Conservation (phyloP, 2,329 filamentous ascomycete species). For the Colletotrichum ledebouriae region DNA sequence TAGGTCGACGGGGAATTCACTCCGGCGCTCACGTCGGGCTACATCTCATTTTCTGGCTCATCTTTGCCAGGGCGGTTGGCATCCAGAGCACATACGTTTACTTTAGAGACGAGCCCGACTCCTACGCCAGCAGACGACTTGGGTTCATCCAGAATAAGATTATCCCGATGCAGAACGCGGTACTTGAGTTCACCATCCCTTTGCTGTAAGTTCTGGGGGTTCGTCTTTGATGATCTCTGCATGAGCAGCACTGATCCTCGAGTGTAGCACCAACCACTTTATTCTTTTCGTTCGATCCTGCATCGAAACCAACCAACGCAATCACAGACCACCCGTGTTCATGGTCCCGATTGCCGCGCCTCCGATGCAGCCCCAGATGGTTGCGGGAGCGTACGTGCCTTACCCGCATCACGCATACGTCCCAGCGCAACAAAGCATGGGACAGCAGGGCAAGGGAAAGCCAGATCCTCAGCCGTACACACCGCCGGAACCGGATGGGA, state of each 20-base stretch:
- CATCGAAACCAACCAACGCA: no score
- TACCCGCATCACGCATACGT: slow-evolving; percentile 4
- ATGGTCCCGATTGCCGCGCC: no score
- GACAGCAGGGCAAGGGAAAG: neutral
- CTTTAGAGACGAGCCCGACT: slow-evolving; percentile 26
- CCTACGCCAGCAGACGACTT: neutral
- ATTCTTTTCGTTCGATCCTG: slow-evolving; percentile 51
- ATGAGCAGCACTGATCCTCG: neutral
- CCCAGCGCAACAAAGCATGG: slow-evolving; percentile 1
- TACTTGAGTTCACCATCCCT: slow-evolving; percentile 44
- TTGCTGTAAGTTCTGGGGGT: slow-evolving; percentile 27
- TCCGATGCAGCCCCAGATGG: neutral
- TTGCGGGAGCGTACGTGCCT: slow-evolving; percentile 16
- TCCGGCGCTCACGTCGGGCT: slow-evolving; percentile 59
- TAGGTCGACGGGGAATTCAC: slow-evolving; percentile 54
- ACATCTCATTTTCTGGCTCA: slow-evolving; percentile 58
- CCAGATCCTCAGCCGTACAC: neutral
- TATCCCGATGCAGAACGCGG: slow-evolving; percentile 35
- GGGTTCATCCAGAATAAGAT: neutral
- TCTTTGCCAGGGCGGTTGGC: slow-evolving; percentile 47
- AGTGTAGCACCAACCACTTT: slow-evolving; percentile 50
- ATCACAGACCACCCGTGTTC: no score
- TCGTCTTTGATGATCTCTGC: neutral
- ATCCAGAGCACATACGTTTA: slow-evolving; percentile 43
- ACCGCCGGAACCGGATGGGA: slow-evolving; percentile 8